These are phyloP conservation scores for Nemania serpens DNA, from an alignment of 2,329 filamentous ascomycete species.

Conservation along the genomic window DNA sequence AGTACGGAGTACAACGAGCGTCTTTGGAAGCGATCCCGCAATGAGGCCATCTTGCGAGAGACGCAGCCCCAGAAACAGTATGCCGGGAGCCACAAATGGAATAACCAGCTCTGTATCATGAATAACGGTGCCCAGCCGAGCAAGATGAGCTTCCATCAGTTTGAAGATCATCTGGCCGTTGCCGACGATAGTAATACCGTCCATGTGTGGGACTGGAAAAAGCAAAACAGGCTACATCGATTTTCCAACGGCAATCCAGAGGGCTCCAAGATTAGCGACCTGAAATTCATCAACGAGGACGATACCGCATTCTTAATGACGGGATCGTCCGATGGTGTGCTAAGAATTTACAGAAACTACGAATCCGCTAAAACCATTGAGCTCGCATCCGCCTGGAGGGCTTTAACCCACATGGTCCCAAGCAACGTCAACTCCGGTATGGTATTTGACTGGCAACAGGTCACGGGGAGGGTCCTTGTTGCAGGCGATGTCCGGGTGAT, in stretches of 20 bases:
- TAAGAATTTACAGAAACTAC: constrained; percentile 93
- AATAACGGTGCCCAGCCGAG: constrained; percentile 88
- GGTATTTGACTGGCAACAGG: constrained; percentile 98
- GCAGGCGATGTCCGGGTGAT: constrained; percentile 96
- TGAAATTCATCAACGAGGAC: constrained; percentile 98
- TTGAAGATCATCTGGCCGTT: constrained; percentile 92
- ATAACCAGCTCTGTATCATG: constrained; percentile 78
- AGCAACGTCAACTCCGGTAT: constrained; percentile 94
- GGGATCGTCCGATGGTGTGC: constrained; percentile 90
- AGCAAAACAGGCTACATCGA: constrained; percentile 71
- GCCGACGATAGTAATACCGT: constrained; percentile 92
- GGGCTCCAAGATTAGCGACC: constrained; percentile 89
- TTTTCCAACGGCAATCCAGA: constrained; percentile 95
- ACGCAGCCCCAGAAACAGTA: constrained; percentile 93
- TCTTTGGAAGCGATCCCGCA: constrained; percentile 88
- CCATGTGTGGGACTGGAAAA: constrained; percentile 92
- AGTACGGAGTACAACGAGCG: constrained; percentile 96
- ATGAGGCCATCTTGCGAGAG: constrained; percentile 88
- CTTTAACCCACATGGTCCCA: constrained; percentile 89
- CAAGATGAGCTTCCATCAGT: constrained; percentile 97
- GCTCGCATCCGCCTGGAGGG: constrained; percentile 88
- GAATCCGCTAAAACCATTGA: constrained; percentile 77
- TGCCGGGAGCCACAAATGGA: constrained; percentile 83
- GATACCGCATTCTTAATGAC: constrained; percentile 94
- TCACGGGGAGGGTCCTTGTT: constrained; percentile 92